phyloP scores from a whole-genome alignment of 179 eudicot species.

The Beta macrorhiza region DNA sequence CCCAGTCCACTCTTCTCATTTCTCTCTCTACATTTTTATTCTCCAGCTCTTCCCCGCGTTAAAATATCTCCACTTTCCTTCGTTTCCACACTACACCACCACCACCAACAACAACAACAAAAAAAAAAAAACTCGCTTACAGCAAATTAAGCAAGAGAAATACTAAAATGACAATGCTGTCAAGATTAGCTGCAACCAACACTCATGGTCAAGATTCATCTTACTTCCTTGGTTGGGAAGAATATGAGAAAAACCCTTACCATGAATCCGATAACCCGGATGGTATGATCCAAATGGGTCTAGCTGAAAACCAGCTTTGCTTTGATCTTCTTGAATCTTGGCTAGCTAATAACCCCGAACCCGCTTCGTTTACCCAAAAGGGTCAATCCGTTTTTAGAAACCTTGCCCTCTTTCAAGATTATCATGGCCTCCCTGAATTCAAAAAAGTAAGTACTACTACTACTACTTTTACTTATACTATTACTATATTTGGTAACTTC shows the following conservation, averaged over 20 bases:
- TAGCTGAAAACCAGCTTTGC: constrained; percentile 90
- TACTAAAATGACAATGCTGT: constrained; percentile 47
- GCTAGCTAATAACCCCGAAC: constrained; percentile 67
- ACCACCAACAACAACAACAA: not conserved
- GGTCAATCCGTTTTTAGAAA: constrained; percentile 66
- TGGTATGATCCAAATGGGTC: constrained; percentile 97
- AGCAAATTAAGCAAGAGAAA: not conserved
- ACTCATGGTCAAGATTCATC: constrained; percentile 94
- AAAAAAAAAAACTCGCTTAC: not conserved
- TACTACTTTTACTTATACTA: too few relatives aligned
- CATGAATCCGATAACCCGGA: constrained; percentile 52
- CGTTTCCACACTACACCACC: constrained; percentile 13
- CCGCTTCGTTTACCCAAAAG: constrained; percentile 53
- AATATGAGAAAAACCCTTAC: constrained; percentile 85
- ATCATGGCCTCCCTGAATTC: constrained; percentile 84
- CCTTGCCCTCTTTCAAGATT: constrained; percentile 94
- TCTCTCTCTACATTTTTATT: not conserved
- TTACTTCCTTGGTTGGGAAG: constrained; percentile 93
- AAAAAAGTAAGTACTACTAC: constrained; percentile 50
- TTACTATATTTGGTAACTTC: not conserved
- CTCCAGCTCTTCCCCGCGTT: not conserved
- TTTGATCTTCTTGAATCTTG: constrained; percentile 86
- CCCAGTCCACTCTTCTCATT: not conserved
- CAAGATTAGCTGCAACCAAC: constrained; percentile 61
- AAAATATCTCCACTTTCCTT: constrained; percentile 12